Evolutionary conservation across 768 basidiomycete species (phyloP).

Genomic region (Lentinula boryana): DNA sequence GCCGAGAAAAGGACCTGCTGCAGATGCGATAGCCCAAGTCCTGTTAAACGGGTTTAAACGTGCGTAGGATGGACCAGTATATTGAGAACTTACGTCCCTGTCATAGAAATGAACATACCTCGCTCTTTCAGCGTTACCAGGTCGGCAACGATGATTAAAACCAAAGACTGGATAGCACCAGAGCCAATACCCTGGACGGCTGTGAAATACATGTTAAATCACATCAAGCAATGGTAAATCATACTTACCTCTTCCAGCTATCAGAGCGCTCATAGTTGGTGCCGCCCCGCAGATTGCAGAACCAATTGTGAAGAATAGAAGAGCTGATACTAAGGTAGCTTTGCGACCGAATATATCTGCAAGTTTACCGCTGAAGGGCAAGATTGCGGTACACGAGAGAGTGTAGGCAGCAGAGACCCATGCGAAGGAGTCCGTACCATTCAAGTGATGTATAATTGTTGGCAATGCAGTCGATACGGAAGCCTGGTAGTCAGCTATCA

Average conservation of each 20-base stretch:
- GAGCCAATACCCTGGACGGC: background rate
- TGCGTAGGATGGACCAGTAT: no score
- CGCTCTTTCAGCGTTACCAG: background rate
- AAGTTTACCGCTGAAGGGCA: constrained; percentile 8
- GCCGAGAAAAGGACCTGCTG: background rate
- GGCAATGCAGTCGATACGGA: constrained; percentile 10
- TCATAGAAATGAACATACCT: background rate
- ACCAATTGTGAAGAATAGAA: background rate
- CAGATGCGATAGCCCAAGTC: background rate
- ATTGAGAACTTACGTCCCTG: no score
- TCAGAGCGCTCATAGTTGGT: background rate
- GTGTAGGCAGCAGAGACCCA: constrained; percentile 19
- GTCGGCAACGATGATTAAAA: background rate
- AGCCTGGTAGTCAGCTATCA: no score
- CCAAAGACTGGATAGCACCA: background rate
- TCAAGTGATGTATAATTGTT: constrained; percentile 19
- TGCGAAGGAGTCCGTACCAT: constrained; percentile 12
- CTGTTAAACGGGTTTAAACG: no score
- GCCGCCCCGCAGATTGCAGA: background rate
- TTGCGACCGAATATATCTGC: background rate
- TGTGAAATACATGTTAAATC: background rate
- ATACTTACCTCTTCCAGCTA: background rate
- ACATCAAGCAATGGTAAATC: background rate
- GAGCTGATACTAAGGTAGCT: background rate
- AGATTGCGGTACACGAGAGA: no score